Percentiles rank a stretch among this genome's conserved stretches.
Conservation (phyloP, 108 stramenopile species). For the Heterococcus sp. region DNA sequence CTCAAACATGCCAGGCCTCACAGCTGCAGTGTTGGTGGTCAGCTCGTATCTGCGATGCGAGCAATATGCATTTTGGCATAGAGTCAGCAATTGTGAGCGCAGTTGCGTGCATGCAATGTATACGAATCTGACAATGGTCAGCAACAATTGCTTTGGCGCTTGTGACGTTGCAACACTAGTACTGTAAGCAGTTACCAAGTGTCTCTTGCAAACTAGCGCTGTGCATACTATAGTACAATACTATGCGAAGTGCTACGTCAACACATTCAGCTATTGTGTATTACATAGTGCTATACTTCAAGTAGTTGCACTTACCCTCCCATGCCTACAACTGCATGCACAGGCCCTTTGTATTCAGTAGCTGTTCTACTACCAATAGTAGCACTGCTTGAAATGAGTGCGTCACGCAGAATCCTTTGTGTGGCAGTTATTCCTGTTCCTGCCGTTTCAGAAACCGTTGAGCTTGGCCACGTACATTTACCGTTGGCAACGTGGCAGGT, state of each 20-base stretch:
- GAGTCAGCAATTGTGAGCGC: not conserved
- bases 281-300: no score
- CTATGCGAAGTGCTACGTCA: not conserved
- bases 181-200: not conserved
- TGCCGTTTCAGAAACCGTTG: no score
- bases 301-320: conserved; percentile 8
- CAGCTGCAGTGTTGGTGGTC: not conserved
- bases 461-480: no score
- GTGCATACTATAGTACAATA: not conserved
- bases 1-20: not conserved
- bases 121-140: not conserved
- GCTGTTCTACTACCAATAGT: not conserved
- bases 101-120: not conserved
- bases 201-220: not conserved
- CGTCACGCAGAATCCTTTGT: no score
- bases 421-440: no score
- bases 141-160: no score
- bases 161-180: no score
- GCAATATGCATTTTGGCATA: not conserved
- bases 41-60: not conserved
- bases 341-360: conserved; percentile 18
- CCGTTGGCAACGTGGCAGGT: no score
- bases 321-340: conserved; percentile 44
- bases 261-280: not conserved
- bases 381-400: no score